A percentile compares a stretch with the other conserved stretches of the same genome.
Evolutionary conservation across 768 basidiomycete genomes (phyloP).

Genomic region (Suillus spraguei): DNA sequence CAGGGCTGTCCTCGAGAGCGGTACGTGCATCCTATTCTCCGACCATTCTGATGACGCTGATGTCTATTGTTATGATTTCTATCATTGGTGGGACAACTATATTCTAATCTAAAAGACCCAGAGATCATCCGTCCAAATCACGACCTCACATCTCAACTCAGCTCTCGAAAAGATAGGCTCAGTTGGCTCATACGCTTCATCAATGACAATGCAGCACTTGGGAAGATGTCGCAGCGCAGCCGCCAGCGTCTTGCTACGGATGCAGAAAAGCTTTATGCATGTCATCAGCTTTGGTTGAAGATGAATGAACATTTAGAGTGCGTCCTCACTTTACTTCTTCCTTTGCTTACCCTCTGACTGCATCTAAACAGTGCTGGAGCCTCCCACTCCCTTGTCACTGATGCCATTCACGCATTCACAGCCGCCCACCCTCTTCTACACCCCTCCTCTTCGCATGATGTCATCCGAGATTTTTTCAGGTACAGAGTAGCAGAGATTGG

Average conservation of each 20-base stretch:
- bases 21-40: constrained; percentile 38
- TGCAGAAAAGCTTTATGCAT: constrained; percentile 85
- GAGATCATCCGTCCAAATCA: constrained; percentile 73
- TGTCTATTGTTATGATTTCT: background rate
- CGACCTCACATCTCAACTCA: constrained; percentile 79
- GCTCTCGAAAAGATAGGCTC: constrained; percentile 71
- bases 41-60: background rate
- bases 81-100: background rate
- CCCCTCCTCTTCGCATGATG: constrained; percentile 53
- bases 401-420: constrained; percentile 74
- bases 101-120: constrained; percentile 43
- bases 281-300: constrained; percentile 77
- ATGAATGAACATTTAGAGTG: constrained; percentile 72
- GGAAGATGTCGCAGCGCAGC: constrained; percentile 82
- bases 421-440: constrained; percentile 29
- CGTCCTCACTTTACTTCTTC: constrained; percentile 22
- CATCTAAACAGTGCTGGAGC: constrained; percentile 47
- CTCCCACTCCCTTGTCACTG: constrained; percentile 65
- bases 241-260: constrained; percentile 77
- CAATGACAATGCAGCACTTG: constrained; percentile 79
- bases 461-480: constrained; percentile 85
- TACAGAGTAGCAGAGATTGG: constrained; percentile 68
- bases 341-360: constrained; percentile 3
- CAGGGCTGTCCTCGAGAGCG: constrained; percentile 67
- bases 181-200: constrained; percentile 89